Evolutionary conservation across 352 stramenopile genomes (phyloP).

Genomic region (Blastocystis sp.): DNA sequence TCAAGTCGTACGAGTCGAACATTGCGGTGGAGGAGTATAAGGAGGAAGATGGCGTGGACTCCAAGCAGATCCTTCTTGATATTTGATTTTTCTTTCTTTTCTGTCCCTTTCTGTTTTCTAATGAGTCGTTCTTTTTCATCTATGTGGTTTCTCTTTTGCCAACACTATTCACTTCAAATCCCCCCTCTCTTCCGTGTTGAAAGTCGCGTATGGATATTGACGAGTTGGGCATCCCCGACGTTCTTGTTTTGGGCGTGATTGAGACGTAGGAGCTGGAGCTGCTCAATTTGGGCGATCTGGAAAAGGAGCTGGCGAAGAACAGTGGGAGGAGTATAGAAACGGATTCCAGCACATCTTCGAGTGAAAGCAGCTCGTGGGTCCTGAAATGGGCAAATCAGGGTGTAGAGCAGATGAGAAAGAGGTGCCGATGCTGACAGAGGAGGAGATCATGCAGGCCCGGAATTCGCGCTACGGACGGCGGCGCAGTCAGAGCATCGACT

Average conservation of each 20-base stretch:
- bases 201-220: neutral
- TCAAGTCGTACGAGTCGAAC: conserved; percentile 62
- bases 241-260: neutral
- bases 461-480: conserved; percentile 4
- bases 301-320: conserved; percentile 18
- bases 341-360: neutral
- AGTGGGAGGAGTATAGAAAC: neutral
- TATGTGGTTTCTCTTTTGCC: no score
- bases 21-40: conserved; percentile 59
- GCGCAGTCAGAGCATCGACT: conserved; percentile 38
- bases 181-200: no score
- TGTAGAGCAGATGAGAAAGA: neutral
- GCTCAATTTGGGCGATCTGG: conserved; percentile 12
- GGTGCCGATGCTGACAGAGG: neutral
- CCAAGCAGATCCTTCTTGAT: conserved; percentile 20
- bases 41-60: neutral
- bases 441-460: conserved; percentile 20
- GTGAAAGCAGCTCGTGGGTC: neutral
- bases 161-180: no score
- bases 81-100: neutral
- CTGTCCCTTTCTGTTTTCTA: neutral
- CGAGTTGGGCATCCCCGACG: neutral
- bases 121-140: no score
- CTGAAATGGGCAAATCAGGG: neutral
- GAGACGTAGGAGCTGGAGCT: neutral